Percentiles rank a stretch among this genome's conserved stretches.
Evolutionary conservation across 345 rosid genomes (phyloP).

Genomic region (Fremontodendron californicum): DNA sequence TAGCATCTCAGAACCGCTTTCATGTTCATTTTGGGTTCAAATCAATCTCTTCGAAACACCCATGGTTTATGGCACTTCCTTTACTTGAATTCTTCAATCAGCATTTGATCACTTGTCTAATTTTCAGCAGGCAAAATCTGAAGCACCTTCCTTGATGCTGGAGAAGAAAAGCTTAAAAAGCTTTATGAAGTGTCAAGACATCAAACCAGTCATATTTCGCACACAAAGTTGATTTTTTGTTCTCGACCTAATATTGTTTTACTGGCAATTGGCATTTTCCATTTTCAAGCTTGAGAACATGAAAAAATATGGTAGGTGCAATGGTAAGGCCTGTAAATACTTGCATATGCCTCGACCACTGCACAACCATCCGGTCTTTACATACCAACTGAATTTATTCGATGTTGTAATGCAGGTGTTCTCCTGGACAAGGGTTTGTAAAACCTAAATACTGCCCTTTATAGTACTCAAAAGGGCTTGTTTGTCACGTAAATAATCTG

Average conservation of each 20-base stretch:
- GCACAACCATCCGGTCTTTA: constrained; percentile 3
- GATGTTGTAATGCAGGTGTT: constrained; percentile 19
- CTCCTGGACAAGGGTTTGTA: constrained; percentile 11
- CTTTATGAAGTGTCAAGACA: not conserved
- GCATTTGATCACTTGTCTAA: constrained; percentile 1
- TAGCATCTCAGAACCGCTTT: constrained; percentile 6
- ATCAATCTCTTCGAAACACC: not conserved
- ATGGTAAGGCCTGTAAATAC: constrained; percentile 29
- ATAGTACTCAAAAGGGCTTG: constrained; percentile 1
- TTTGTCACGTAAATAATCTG: constrained; percentile 8
- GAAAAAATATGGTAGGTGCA: constrained; percentile 9
- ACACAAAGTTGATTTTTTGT: constrained; percentile 8
- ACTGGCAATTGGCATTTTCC: constrained; percentile 9
- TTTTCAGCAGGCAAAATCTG: constrained; percentile 16
- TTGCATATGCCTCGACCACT: constrained; percentile 19
- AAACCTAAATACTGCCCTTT: constrained; percentile 8
- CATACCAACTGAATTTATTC: constrained; percentile 13
- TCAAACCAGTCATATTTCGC: constrained; percentile 9
- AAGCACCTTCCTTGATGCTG: constrained; percentile 13
- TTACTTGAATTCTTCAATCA: constrained; percentile 3
- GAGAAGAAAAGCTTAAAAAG: constrained; percentile 2
- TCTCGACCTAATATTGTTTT: not conserved
- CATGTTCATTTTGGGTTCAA: not conserved
- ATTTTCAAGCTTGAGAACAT: constrained; percentile 4
- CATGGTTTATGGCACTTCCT: not conserved